Evolutionary conservation across 2,329 filamentous ascomycete species (phyloP).

Genomic region (Fusarium albidum): DNA sequence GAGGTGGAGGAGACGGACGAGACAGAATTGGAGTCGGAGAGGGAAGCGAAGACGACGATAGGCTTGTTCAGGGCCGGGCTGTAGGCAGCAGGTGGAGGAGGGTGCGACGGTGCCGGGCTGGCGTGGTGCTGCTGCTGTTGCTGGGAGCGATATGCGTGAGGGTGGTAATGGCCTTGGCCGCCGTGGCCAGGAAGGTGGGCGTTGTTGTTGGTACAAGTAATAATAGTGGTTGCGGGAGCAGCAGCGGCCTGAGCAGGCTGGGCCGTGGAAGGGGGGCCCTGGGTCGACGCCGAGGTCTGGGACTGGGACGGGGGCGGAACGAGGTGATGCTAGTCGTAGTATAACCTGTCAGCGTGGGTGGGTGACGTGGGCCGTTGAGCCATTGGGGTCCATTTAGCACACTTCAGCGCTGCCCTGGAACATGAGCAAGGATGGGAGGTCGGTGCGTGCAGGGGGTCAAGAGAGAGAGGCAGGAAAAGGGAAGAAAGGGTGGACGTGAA

Average conservation of each 20-base stretch:
- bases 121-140: constrained; percentile 26
- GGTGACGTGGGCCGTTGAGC: constrained; percentile 40
- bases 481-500: constrained; percentile 4
- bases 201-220: neutral
- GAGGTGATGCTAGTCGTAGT: constrained; percentile 34
- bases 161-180: constrained; percentile 24
- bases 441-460: constrained; percentile 16
- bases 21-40: constrained; percentile 33
- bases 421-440: constrained; percentile 18
- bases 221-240: constrained; percentile 17
- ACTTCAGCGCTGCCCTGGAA: constrained; percentile 5
- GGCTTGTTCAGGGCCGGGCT: constrained; percentile 36
- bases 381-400: constrained; percentile 22
- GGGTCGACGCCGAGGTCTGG: constrained; percentile 10
- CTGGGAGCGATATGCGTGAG: constrained; percentile 33
- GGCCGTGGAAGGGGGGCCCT: constrained; percentile 18
- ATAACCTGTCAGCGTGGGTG: constrained; percentile 38
- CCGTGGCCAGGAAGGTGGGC: neutral
- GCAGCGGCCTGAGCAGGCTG: constrained; percentile 1
- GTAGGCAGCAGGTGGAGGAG: constrained; percentile 30
- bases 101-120: constrained; percentile 29
- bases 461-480: constrained; percentile 1
- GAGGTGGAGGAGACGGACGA: constrained; percentile 29
- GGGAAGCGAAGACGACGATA: constrained; percentile 29
- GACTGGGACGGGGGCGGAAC: constrained; percentile 22